phyloP scores from a whole-genome alignment of 768 basidiomycete genomes.

The Collybiopsis confluens region DNA sequence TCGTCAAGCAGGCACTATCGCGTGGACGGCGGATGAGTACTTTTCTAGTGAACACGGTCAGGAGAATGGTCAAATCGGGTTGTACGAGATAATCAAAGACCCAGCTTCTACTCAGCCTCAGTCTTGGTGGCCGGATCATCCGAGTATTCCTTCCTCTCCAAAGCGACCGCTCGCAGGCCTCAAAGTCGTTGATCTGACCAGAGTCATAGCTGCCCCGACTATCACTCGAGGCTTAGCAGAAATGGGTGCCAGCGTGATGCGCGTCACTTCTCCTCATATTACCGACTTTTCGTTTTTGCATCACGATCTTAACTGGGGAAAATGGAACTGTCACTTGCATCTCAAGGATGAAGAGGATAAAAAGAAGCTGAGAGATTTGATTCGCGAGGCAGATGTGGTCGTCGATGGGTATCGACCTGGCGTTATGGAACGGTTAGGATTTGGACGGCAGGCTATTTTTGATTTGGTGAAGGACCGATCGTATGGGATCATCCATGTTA shows the following conservation, averaged over 20 bases:
- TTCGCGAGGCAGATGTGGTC: slow-evolving; percentile 23
- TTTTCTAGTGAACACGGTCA: slow-evolving; percentile 17
- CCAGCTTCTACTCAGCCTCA: slow-evolving; percentile 15
- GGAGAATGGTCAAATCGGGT: slow-evolving; percentile 21
- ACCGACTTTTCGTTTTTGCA: slow-evolving; percentile 17
- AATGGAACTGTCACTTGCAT: slow-evolving; percentile 23
- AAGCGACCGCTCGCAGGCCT: slow-evolving; percentile 20
- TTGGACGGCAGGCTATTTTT: slow-evolving; percentile 24
- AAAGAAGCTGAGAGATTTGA: slow-evolving; percentile 12
- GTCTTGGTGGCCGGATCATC: slow-evolving; percentile 16
- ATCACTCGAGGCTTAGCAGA: slow-evolving; percentile 21
- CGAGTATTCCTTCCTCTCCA: slow-evolving; percentile 7
- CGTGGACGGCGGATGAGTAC: slow-evolving; percentile 19
- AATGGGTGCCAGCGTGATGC: slow-evolving; percentile 23
- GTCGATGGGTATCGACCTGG: slow-evolving; percentile 26
- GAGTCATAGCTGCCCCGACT: slow-evolving; percentile 23
- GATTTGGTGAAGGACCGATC: slow-evolving; percentile 17
- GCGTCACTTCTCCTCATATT: slow-evolving; percentile 23
- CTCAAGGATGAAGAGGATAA: slow-evolving; percentile 18
- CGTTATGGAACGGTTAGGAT: slow-evolving; percentile 24
- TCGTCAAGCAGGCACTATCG: slow-evolving; percentile 21
- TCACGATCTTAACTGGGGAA: slow-evolving; percentile 22
- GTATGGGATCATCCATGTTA: slow-evolving; percentile 20
- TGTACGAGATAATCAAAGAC: slow-evolving; percentile 12
- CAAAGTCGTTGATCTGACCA: slow-evolving; percentile 23